phyloP scores from a whole-genome alignment of 2,329 filamentous ascomycete genomes.

The Tolypocladium paradoxum region DNA sequence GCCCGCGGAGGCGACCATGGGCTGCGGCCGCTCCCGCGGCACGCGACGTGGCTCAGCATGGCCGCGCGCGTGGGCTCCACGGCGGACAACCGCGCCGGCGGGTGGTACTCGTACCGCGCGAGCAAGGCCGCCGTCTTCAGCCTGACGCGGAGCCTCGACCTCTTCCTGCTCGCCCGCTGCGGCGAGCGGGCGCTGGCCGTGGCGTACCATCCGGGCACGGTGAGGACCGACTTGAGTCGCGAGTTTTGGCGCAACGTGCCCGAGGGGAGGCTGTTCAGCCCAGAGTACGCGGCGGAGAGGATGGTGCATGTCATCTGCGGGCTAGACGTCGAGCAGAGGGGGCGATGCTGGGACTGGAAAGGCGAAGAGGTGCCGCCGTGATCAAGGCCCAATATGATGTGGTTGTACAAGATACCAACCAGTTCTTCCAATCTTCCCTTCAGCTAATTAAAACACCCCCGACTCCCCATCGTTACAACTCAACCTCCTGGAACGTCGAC shows the following conservation, averaged over 20 bases:
- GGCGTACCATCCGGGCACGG: conserved; percentile 69
- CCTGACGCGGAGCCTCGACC: conserved; percentile 60
- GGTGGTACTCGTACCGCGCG: conserved; percentile 74
- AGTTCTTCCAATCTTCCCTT: neutral
- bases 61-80: conserved; percentile 69
- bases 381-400: conserved; percentile 4
- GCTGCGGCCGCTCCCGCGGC: conserved; percentile 28
- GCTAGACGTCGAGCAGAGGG: conserved; percentile 40
- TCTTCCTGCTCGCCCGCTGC: conserved; percentile 46
- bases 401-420: neutral
- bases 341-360: conserved; percentile 60
- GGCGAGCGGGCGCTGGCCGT: conserved; percentile 56
- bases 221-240: conserved; percentile 61
- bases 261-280: conserved; percentile 52
- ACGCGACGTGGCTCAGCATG: conserved; percentile 63
- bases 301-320: conserved; percentile 49
- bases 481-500: conserved; percentile 54
- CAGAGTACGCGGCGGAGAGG: conserved; percentile 54
- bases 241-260: conserved; percentile 60
- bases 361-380: conserved; percentile 51
- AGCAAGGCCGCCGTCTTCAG: conserved; percentile 67
- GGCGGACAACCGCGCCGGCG: conserved; percentile 60
- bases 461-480: conserved; percentile 28
- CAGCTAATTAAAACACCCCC: neutral
- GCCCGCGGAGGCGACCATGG: conserved; percentile 7